phyloP scores from a whole-genome alignment of 495 filamentous ascomycete species.

The Neurospora pannonica region DNA sequence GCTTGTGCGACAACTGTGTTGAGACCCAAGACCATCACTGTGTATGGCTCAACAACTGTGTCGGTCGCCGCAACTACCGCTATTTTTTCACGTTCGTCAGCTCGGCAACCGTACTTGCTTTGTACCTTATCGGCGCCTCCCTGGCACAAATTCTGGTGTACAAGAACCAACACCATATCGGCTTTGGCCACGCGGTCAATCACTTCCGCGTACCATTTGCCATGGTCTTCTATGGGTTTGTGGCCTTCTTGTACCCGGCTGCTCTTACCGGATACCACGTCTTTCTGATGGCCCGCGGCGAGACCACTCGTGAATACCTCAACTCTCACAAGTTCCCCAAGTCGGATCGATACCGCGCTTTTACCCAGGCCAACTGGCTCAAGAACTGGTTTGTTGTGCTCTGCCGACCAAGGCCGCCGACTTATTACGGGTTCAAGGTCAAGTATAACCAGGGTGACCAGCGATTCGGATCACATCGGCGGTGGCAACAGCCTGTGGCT shows the following conservation, averaged over 20 bases:
- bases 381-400: constrained; percentile 78
- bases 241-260: constrained; percentile 71
- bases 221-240: constrained; percentile 72
- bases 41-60: constrained; percentile 98
- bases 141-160: constrained; percentile 75
- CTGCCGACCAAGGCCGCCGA: constrained; percentile 73
- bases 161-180: constrained; percentile 44
- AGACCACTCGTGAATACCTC: constrained; percentile 92
- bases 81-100: constrained; percentile 91
- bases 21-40: constrained; percentile 98
- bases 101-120: constrained; percentile 60
- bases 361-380: constrained; percentile 66
- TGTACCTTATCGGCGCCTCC: constrained; percentile 67
- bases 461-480: constrained; percentile 45
- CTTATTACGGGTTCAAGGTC: constrained; percentile 80
- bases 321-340: constrained; percentile 91
- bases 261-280: constrained; percentile 82
- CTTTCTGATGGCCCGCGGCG: constrained; percentile 79
- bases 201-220: constrained; percentile 74
- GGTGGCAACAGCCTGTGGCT: neutral
- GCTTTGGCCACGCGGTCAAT: constrained; percentile 57
- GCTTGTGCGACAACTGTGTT: constrained; percentile 91
- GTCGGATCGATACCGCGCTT: constrained; percentile 84
- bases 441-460: constrained; percentile 74
- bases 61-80: constrained; percentile 94